phyloP scores from a whole-genome alignment of 331 rosid genomes.

The Malus hybrid region DNA sequence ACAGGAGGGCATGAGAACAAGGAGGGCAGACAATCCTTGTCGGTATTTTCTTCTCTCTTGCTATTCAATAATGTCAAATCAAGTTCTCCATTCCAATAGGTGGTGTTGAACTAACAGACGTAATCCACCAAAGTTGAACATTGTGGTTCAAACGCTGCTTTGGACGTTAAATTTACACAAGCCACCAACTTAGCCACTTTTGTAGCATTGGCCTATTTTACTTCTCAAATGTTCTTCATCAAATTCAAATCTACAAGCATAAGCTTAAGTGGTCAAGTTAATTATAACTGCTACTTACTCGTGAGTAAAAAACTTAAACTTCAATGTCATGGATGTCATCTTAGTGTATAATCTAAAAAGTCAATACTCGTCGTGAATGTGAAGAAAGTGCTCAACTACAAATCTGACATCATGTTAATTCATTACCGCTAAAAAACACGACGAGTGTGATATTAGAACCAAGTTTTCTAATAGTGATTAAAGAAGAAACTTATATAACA shows the following conservation, averaged over 20 bases:
- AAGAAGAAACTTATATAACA: too few relatives aligned
- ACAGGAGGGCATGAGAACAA: too few relatives aligned
- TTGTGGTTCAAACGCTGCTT: neutral
- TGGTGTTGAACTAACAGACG: neutral
- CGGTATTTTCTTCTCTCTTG: too few relatives aligned
- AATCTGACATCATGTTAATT: too few relatives aligned
- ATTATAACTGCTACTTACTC: neutral
- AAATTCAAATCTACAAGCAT: neutral
- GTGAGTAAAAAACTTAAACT: neutral
- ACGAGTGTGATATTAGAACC: neutral
- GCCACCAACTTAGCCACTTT: neutral
- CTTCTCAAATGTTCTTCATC: neutral
- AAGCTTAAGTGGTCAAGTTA: neutral
- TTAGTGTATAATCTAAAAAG: too few relatives aligned
- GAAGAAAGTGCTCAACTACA: too few relatives aligned
- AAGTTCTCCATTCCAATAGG: neutral
- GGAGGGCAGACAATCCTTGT: too few relatives aligned
- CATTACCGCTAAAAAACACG: too few relatives aligned
- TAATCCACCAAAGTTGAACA: neutral
- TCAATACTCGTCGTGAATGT: neutral
- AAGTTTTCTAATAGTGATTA: neutral
- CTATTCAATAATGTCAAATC: neutral
- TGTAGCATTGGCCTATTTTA: neutral
- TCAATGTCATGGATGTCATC: neutral
- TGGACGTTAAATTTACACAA: constrained; percentile 2